phyloP scores from a whole-genome alignment of 2,329 filamentous ascomycete species.

The Fusarium sp. region DNA sequence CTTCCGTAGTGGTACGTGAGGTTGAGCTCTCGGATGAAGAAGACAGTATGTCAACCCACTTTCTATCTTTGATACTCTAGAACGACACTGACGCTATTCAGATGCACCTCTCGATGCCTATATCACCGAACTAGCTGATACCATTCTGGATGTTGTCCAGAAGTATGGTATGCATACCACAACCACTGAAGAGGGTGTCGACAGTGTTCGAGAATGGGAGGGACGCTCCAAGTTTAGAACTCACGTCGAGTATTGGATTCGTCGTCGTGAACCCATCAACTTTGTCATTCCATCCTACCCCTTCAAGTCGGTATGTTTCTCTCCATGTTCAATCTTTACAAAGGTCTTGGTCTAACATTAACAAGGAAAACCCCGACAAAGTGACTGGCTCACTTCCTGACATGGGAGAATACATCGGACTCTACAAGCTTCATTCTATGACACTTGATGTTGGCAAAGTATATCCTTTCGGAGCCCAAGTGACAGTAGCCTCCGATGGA shows the following conservation, averaged over 20 bases:
- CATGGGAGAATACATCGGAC: conserved; percentile 14
- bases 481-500: conserved; percentile 8
- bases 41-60: not conserved
- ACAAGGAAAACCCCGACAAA: conserved; percentile 9
- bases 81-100: not conserved
- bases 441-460: conserved; percentile 1
- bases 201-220: conserved; percentile 3
- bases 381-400: conserved; percentile 14
- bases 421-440: conserved; percentile 12
- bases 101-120: conserved; percentile 2
- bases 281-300: conserved; percentile 15
- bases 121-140: conserved; percentile 4
- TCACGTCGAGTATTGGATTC: conserved; percentile 16
- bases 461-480: conserved; percentile 5
- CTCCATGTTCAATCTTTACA: not conserved
- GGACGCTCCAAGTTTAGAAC: conserved; percentile 10
- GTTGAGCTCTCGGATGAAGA: not conserved
- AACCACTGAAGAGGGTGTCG: conserved; percentile 4
- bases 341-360: not conserved
- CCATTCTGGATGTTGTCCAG: conserved; percentile 8
- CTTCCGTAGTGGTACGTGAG: conserved; percentile 9
- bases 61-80: not conserved
- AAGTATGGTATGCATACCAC: conserved; percentile 12
- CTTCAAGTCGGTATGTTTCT: conserved; percentile 9
- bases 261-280: conserved; percentile 13